Conservation (phyloP, 192 early-diverging fungal species). For the Entomortierella parvispora region DNA sequence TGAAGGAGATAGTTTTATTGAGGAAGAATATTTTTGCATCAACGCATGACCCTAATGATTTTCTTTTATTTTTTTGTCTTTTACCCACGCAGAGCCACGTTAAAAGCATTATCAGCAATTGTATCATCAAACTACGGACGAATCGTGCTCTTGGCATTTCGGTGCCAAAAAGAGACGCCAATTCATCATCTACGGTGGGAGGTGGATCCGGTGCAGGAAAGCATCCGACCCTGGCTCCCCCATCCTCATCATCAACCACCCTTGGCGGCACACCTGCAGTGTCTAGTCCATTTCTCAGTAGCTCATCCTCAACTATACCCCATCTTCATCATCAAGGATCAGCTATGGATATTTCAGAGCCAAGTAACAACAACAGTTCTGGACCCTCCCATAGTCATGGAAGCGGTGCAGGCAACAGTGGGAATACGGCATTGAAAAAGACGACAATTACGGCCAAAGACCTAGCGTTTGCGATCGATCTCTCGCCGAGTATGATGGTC, state of each 20-base stretch:
- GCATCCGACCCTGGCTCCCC: not conserved
- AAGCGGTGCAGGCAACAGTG: constrained; percentile 22
- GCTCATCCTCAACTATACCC: not conserved
- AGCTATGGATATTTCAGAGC: too few relatives aligned
- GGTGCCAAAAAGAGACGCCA: constrained; percentile 12
- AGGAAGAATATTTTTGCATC: not conserved
- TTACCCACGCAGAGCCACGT: constrained; percentile 60
- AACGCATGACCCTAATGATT: too few relatives aligned
- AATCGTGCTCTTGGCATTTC: constrained; percentile 70
- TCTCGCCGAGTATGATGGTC: constrained; percentile 72
- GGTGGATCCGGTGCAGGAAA: constrained; percentile 7
- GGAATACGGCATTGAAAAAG: constrained; percentile 37
- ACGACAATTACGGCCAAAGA: constrained; percentile 62
- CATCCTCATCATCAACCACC: not conserved
- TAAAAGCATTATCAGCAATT: constrained; percentile 73
- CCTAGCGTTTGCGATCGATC: constrained; percentile 70
- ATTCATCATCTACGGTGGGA: not conserved
- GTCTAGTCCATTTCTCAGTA: not conserved
- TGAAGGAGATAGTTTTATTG: not conserved
- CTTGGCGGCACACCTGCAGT: not conserved
- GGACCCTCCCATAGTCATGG: too few relatives aligned
- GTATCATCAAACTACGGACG: constrained; percentile 70
- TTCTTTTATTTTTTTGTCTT: not conserved
- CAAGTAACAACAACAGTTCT: too few relatives aligned
- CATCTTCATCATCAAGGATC: too few relatives aligned